phyloP scores from a whole-genome alignment of 208 protist species.

The Wallacemonas collosoma region DNA sequence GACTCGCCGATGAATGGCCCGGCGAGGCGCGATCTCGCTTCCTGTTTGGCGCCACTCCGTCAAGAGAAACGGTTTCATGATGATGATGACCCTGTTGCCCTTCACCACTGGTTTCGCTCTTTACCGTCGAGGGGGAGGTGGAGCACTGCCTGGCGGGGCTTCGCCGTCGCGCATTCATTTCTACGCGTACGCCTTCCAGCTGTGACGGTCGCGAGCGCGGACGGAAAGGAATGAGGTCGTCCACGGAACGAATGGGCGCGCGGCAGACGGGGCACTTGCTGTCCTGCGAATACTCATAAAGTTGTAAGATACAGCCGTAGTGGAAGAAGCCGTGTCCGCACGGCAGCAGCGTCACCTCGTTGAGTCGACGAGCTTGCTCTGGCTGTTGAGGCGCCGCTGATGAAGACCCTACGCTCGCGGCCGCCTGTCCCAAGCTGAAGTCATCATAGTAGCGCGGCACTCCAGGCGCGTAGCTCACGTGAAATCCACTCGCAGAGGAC shows the following conservation, averaged over 20 bases:
- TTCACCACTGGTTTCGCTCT: no score
- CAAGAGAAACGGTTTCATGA: not conserved
- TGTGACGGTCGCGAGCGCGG: conserved; percentile 31
- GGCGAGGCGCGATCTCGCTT: conserved; percentile 16
- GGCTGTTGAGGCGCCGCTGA: no score
- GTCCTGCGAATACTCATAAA: conserved; percentile 50
- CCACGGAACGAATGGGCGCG: conserved; percentile 18
- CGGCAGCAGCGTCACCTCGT: conserved; percentile 8
- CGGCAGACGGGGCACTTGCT: conserved; percentile 79
- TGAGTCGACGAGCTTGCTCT: not conserved
- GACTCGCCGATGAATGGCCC: not conserved
- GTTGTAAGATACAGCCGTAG: conserved; percentile 67
- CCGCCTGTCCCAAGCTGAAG: not conserved
- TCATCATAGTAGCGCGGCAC: conserved; percentile 19
- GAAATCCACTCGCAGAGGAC: conserved; percentile 29
- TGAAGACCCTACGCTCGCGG: not conserved
- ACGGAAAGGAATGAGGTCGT: conserved; percentile 51
- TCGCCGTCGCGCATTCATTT: not conserved
- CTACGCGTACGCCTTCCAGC: not conserved
- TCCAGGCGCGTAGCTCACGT: conserved; percentile 45
- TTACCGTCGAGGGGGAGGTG: no score
- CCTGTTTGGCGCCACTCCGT: not conserved
- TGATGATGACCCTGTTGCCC: not conserved
- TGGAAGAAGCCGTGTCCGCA: conserved; percentile 82
- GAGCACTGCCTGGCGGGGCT: no score